Percentiles rank a stretch among this genome's conserved stretches.
Evolutionary conservation across 108 stramenopile genomes (phyloP).

Genomic region (Skeletonema tropicum): DNA sequence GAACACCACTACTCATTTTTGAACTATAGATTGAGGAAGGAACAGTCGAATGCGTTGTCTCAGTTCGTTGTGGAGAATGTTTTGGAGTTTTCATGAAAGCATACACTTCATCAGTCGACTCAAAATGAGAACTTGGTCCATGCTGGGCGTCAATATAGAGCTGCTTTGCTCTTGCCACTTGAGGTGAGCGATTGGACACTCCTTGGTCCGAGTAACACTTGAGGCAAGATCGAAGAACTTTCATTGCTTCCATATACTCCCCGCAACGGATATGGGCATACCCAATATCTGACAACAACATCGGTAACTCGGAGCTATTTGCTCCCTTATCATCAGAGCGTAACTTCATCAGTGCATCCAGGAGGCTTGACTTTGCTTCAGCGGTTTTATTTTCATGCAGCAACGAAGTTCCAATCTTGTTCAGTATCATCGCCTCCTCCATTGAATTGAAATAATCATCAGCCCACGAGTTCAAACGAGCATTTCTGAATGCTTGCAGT

Average conservation of each 20-base stretch:
- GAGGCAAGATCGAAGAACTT: constrained; percentile 35
- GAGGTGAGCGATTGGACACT: constrained; percentile 20
- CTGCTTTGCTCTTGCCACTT: constrained; percentile 34
- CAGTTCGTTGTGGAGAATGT: not conserved
- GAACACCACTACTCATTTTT: not conserved
- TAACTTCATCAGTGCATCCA: constrained; percentile 31
- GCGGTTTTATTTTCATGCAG: constrained; percentile 22
- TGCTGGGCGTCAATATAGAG: constrained; percentile 23
- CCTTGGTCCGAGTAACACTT: constrained; percentile 42
- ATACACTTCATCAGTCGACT: not conserved
- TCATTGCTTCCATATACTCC: constrained; percentile 31
- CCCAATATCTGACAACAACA: constrained; percentile 35
- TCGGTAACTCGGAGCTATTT: constrained; percentile 16
- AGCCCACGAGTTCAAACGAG: not conserved
- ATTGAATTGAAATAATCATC: not conserved
- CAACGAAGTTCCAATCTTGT: constrained; percentile 31
- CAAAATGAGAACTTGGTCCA: not conserved
- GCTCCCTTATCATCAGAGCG: constrained; percentile 22
- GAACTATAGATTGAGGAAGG: constrained; percentile 7
- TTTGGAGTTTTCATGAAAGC: not conserved
- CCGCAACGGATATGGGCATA: constrained; percentile 21
- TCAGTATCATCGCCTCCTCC: constrained; percentile 32
- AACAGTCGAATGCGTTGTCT: constrained; percentile 15
- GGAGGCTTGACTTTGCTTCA: constrained; percentile 30
- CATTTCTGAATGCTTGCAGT: constrained; percentile 15